These are phyloP conservation scores for Ustilago hordei DNA, from an alignment of 1,284 basidiomycete genomes.

Conservation along the genomic window DNA sequence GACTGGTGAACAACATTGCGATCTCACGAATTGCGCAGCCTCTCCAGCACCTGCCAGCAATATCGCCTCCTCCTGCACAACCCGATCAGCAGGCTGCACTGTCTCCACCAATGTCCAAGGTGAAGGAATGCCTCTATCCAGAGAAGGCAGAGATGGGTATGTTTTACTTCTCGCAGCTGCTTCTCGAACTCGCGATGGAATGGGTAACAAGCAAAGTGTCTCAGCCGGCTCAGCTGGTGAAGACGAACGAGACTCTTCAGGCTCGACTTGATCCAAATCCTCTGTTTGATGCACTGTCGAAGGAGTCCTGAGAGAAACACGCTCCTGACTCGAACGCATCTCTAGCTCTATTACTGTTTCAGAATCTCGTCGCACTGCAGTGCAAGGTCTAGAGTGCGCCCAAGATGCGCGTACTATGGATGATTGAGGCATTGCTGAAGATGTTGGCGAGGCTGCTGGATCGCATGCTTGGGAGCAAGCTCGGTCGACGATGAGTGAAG, in stretches of 20 bases:
- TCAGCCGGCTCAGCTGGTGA: not conserved
- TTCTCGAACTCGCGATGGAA: not conserved
- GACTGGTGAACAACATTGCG: too few relatives aligned
- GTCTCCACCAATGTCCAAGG: too few relatives aligned
- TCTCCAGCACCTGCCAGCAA: too few relatives aligned
- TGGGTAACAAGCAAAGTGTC: not conserved
- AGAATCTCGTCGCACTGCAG: not conserved
- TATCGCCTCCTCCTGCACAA: too few relatives aligned
- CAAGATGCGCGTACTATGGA: not conserved
- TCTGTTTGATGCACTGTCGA: not conserved
- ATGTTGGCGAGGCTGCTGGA: not conserved
- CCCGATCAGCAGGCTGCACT: too few relatives aligned
- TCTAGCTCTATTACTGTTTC: conserved; percentile 1
- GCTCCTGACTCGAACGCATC: not conserved
- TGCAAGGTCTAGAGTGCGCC: not conserved
- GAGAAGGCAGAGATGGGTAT: not conserved
- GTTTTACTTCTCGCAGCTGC: not conserved
- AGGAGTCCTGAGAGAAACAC: not conserved
- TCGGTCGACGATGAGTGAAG: conserved; percentile 17
- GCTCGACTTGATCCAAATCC: not conserved
- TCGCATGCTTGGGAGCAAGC: conserved; percentile 10
- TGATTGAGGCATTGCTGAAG: not conserved
- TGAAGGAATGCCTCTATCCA: too few relatives aligned
- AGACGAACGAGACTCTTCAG: not conserved
- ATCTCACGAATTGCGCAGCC: too few relatives aligned